Base-by-base conservation (phyloP, 2,329 filamentous ascomycete genomes). In the Canariomyces notabilis region DNA sequence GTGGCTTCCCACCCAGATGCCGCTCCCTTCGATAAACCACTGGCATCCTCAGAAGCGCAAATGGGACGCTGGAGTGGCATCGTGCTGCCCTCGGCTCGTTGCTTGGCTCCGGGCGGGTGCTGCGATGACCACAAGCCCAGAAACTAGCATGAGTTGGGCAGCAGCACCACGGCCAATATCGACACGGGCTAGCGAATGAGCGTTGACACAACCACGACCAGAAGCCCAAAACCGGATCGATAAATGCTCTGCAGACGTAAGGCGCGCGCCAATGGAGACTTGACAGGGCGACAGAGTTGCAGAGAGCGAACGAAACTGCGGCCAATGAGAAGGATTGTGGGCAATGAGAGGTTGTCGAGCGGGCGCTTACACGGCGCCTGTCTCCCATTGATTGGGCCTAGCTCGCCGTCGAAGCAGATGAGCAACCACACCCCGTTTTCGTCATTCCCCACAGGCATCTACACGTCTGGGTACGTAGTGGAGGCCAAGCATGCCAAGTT, bases 261-360 rank as follows among this genome's bases (percentile, higher is more conserved):
- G 58, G 57, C 57, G 58, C 58, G 58, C 57, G 58, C 57, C 53
- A 59, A 59, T 51, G 45, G 39, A 42, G 40, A 22, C 37, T 21
- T 20, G 45, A 53, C 51, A 37, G 44, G 22, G 50, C 26, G 41
- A 15, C 33, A 41, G 39, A 36, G 46, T 35, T 49, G 49, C 46
- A 47, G 35, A 26, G 22, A 16, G 42, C n/a, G n/a, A n/a, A n/a
- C n/a, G n/a, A n/a, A n/a, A n/a, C 15, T 14, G 46, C 44, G 48
- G 42, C 58, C 58, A 60, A 60, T 60, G 50, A 46, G 34, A 40
- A 11, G 21, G 6, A 6, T 4, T 26, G 33, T n/a, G 42, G 43
- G 37, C 42, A 42, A 48, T 36, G 48, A 36, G 44, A 47, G 43
- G 8, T 48, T 34, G 46, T 45, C 29, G 46, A 51, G 41, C 48